Evolutionary conservation across 768 basidiomycete genomes (phyloP), one percentile per base, ranked within the genome.

Genomic region (Pulveroboletus sp.): DNA sequence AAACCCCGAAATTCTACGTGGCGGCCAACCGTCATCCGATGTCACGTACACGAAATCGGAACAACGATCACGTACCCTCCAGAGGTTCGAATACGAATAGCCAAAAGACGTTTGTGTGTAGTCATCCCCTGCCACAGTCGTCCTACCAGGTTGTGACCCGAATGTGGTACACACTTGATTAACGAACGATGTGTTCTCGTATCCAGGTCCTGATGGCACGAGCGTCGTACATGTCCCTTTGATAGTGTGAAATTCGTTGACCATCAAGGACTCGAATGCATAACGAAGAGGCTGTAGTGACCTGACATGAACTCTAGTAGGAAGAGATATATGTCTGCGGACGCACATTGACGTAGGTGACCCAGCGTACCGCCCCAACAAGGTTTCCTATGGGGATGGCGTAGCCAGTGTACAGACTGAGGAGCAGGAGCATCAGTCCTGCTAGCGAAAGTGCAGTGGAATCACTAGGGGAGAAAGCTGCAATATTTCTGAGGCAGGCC

Each of bases 401-500:
- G 53, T 71, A 78, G 18, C 67, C 77, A n/a, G 67, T 73, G 57
- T 71, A 75, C 55, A 77, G 70, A 44, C 72, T 58, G 50, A 73
- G 57, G 15, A 68, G 64, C 46, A 76, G 62, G 33, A 73, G 63
- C 47, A 65, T 47, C 49, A 76, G 38, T 5, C 61, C 68, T 0
- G 68, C 59, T 1, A 65, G 36, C 4, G 69, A 60, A 37, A 68
- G 49, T 8, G 85, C 83, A 0, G 77, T 74, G 0, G 82, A 76
- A 39, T 78, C 76, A 15, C 70, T 66, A 32, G 70, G 69, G 58
- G 82, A 81, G 13, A 70, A 71, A 0, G 84, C 80, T 1, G 84
- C 81, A 27, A 86, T 57, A 0, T 71, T 71, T 36, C 89, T 75
- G 76, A 89, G 92, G 75, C 81, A 90, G 0, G 79, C 77, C 61